Evolutionary conservation across 1,284 basidiomycete species (phyloP).

Genomic region (Heterobasidion occidentale): DNA sequence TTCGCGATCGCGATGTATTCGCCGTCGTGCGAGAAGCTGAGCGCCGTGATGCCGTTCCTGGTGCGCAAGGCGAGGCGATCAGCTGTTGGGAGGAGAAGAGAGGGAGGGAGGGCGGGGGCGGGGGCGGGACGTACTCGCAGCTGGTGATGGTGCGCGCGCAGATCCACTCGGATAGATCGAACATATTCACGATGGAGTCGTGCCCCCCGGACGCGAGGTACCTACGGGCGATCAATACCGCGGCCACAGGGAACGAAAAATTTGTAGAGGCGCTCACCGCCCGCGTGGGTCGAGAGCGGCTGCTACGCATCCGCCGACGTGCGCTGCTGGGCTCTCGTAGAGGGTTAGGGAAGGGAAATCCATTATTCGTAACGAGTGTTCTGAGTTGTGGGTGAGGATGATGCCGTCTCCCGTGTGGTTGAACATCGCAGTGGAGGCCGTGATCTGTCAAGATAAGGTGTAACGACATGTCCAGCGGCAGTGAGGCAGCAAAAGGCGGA

Average conservation of each 20-base stretch:
- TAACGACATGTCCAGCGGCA: neutral
- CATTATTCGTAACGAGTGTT: constrained; percentile 56
- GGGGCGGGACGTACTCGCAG: constrained; percentile 57
- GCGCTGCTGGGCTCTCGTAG: constrained; percentile 55
- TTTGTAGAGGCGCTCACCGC: constrained; percentile 15
- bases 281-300: constrained; percentile 71
- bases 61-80: neutral
- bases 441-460: constrained; percentile 20
- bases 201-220: constrained; percentile 71
- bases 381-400: constrained; percentile 51
- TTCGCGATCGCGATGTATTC: constrained; percentile 73
- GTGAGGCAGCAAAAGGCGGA: constrained; percentile 51
- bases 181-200: constrained; percentile 75
- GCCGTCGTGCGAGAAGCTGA: constrained; percentile 77
- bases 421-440: constrained; percentile 58
- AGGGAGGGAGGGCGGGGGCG: neutral
- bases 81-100: neutral
- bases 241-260: constrained; percentile 11
- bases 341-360: constrained; percentile 55
- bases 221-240: neutral
- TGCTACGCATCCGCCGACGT: constrained; percentile 69
- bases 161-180: constrained; percentile 72
- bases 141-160: constrained; percentile 64
- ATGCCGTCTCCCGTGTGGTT: constrained; percentile 64
- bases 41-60: constrained; percentile 61